Evolutionary conservation across 1,284 basidiomycete genomes (phyloP).

Genomic region (Ceratobasidium sp.): DNA sequence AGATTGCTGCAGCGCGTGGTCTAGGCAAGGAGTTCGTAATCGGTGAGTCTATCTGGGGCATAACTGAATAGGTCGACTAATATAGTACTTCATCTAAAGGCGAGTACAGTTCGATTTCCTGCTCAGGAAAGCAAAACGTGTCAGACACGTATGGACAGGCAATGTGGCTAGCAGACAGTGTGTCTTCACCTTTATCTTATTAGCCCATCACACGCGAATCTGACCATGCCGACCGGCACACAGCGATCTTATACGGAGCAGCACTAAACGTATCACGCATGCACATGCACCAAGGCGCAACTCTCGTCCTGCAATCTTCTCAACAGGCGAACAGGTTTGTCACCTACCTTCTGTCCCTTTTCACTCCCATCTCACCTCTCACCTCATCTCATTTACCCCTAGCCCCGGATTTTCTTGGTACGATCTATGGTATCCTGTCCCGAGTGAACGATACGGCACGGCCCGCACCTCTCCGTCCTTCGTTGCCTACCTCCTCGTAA

Average conservation of each 20-base stretch:
- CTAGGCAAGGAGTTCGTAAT: slow-evolving; percentile 57
- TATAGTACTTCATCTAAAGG: slow-evolving; percentile 3
- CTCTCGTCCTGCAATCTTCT: slow-evolving; percentile 58
- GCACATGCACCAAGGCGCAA: slow-evolving; percentile 59
- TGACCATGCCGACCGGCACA: too few species aligned
- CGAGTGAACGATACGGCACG: slow-evolving; percentile 56
- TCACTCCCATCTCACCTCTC: slow-evolving; percentile 10
- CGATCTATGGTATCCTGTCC: slow-evolving; percentile 59
- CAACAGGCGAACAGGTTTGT: slow-evolving; percentile 55
- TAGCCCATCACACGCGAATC: background rate
- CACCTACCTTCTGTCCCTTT: slow-evolving; percentile 42
- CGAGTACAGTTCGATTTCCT: slow-evolving; percentile 58
- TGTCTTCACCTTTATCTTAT: slow-evolving; percentile 31
- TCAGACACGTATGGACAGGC: slow-evolving; percentile 59
- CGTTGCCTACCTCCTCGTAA: slow-evolving; percentile 58
- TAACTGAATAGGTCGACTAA: background rate
- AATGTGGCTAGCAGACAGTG: slow-evolving; percentile 58
- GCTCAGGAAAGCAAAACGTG: slow-evolving; percentile 59
- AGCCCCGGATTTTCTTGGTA: slow-evolving; percentile 53
- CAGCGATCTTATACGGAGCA: slow-evolving; percentile 58
- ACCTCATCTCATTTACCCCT: slow-evolving; percentile 14
- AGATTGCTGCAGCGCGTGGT: slow-evolving; percentile 57
- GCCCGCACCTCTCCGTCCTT: slow-evolving; percentile 58
- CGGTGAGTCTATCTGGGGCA: slow-evolving; percentile 47
- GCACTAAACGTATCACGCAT: slow-evolving; percentile 57